Conservation (phyloP, 345 rosid species). For the Mangifera indica region DNA sequence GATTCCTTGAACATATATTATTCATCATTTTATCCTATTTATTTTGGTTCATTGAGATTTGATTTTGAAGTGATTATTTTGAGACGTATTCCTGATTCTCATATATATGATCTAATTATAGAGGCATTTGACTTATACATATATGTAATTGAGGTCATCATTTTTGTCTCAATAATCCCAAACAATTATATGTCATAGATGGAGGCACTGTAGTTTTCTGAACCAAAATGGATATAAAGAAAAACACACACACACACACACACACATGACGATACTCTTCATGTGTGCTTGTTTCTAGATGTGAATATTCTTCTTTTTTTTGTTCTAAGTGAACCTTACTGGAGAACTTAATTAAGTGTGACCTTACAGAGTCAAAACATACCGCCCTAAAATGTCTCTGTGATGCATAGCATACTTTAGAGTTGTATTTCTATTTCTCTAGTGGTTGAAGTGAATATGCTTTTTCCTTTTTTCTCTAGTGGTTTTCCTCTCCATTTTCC, state of each 20-base stretch:
- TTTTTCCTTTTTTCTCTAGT: neutral
- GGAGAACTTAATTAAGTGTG: too few species aligned
- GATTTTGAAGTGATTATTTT: neutral
- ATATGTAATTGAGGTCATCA: neutral
- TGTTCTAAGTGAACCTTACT: neutral
- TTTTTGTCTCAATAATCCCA: neutral
- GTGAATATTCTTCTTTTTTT: neutral
- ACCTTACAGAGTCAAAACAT: neutral
- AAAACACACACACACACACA: neutral
- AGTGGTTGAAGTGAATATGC: neutral
- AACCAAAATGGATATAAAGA: too few species aligned
- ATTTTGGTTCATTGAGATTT: neutral
- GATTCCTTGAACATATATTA: neutral
- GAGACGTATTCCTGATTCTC: neutral
- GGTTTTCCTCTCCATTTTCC: neutral
- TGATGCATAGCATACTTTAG: neutral
- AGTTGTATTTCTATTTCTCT: neutral
- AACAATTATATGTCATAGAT: neutral
- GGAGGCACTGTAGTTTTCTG: neutral
- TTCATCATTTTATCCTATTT: too few species aligned
- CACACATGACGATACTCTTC: neutral
- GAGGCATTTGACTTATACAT: neutral
- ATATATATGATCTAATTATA: neutral
- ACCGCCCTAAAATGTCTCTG: neutral
- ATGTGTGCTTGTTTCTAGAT: too few species aligned